phyloP scores from a whole-genome alignment of 2,329 filamentous ascomycete species.

The Colletotrichum liriopes region DNA sequence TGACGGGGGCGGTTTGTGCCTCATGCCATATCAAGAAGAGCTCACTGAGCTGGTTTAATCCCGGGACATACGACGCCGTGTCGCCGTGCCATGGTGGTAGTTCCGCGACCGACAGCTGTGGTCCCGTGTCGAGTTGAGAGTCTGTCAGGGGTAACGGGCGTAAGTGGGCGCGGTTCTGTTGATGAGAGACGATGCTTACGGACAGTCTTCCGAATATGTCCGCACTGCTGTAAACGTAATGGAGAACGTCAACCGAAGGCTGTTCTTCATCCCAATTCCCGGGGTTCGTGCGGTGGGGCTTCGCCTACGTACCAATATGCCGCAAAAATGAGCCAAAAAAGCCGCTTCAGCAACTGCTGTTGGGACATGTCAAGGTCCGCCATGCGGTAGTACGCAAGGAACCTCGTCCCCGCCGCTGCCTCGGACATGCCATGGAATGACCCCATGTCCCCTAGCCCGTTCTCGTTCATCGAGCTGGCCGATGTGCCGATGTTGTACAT shows the following conservation, averaged over 20 bases:
- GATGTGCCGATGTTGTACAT: slow-evolving; percentile 54
- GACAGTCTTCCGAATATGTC: slow-evolving; percentile 50
- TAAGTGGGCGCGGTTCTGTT: slow-evolving; percentile 47
- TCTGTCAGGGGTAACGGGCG: slow-evolving; percentile 49
- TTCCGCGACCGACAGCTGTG: slow-evolving; percentile 32
- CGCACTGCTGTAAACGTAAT: slow-evolving; percentile 44
- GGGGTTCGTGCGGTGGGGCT: not conserved
- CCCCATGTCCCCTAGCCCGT: slow-evolving; percentile 39
- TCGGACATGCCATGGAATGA: slow-evolving; percentile 46
- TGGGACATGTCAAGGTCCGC: slow-evolving; percentile 46
- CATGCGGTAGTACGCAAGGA: slow-evolving; percentile 50
- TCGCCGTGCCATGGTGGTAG: slow-evolving; percentile 52
- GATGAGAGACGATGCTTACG: slow-evolving; percentile 47
- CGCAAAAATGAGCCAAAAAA: slow-evolving; percentile 54
- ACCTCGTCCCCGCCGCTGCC: slow-evolving; percentile 50
- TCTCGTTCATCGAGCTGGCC: slow-evolving; percentile 40
- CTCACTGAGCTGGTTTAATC: slow-evolving; percentile 52
- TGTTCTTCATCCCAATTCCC: not conserved
- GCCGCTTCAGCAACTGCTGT: slow-evolving; percentile 52
- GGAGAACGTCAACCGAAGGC: slow-evolving; percentile 47
- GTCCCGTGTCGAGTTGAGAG: slow-evolving; percentile 49
- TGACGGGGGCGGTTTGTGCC: slow-evolving; percentile 44
- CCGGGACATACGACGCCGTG: slow-evolving; percentile 51
- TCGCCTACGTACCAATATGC: slow-evolving; percentile 30
- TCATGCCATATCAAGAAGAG: slow-evolving; percentile 55